phyloP scores from a whole-genome alignment of 78 protist genomes.

The Dictyostelium intermedium region DNA sequence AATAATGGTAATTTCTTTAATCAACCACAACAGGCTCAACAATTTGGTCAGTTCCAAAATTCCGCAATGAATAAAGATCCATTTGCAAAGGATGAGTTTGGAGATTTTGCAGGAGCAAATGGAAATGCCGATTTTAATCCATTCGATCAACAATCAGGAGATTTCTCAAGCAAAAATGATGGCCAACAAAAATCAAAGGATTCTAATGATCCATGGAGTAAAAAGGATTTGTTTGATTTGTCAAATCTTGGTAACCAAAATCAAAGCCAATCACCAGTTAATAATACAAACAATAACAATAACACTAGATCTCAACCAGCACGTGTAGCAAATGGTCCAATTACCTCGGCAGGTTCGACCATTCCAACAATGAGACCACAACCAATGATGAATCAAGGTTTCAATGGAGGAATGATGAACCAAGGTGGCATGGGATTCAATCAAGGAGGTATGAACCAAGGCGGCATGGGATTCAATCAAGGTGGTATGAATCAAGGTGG shows the following conservation, averaged over 20 bases:
- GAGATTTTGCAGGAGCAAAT: constrained; percentile 35
- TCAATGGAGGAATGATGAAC: constrained; percentile 35
- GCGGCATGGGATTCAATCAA: background rate
- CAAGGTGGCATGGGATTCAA: constrained; percentile 18
- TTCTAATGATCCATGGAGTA: constrained; percentile 64
- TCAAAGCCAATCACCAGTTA: background rate
- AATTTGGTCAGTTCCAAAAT: constrained; percentile 39
- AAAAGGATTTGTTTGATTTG: constrained; percentile 63
- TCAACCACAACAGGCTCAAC: constrained; percentile 28
- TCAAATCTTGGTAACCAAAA: constrained; percentile 45
- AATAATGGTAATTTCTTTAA: background rate
- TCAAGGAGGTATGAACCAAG: background rate
- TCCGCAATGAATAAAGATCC: constrained; percentile 33
- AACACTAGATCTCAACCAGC: constrained; percentile 29
- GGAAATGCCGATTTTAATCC: constrained; percentile 54
- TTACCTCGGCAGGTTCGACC: constrained; percentile 62
- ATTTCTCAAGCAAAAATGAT: background rate
- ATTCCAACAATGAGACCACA: constrained; percentile 7
- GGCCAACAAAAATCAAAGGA: background rate
- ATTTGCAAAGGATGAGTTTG: constrained; percentile 71
- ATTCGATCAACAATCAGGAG: constrained; percentile 75
- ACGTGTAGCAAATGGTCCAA: constrained; percentile 49
- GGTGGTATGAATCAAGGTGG: constrained; percentile 24
- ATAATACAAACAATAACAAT: background rate
- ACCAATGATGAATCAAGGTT: constrained; percentile 34